Evolutionary conservation across 1,284 basidiomycete genomes (phyloP).

Genomic region (Apiotrichum sp.): DNA sequence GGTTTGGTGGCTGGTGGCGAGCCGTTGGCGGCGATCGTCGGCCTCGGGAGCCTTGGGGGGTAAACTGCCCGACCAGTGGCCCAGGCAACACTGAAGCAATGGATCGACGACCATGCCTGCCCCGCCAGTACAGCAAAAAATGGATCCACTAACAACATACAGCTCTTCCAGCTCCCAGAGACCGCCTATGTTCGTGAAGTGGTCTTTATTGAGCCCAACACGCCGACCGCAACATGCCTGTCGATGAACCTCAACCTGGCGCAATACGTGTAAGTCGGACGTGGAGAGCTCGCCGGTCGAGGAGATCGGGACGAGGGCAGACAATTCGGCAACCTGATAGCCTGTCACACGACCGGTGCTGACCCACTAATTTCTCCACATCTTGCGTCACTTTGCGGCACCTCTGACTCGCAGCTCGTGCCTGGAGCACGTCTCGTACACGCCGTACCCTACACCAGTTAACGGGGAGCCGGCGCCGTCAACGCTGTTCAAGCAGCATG

Average conservation of each 20-base stretch:
- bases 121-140: no score
- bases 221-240: conserved; percentile 64
- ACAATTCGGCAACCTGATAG: no score
- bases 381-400: no score
- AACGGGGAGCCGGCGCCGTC: conserved; percentile 11
- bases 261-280: conserved; percentile 54
- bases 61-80: no score
- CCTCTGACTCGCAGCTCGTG: conserved; percentile 29
- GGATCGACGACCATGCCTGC: no score
- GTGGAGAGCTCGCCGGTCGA: no score
- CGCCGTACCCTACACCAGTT: conserved; percentile 51
- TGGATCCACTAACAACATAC: not conserved
- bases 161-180: conserved; percentile 51
- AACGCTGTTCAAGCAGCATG: conserved; percentile 37
- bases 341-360: no score
- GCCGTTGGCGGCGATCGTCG: no score
- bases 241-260: conserved; percentile 85
- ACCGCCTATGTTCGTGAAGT: conserved; percentile 92
- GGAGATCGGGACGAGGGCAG: no score
- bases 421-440: conserved; percentile 81
- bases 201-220: conserved; percentile 72
- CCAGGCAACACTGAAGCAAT: no score
- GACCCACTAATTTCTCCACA: no score
- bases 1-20: conserved; percentile 4
- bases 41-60: no score